phyloP scores from a whole-genome alignment of 208 protist species.

The Naegleria gruberi region DNA sequence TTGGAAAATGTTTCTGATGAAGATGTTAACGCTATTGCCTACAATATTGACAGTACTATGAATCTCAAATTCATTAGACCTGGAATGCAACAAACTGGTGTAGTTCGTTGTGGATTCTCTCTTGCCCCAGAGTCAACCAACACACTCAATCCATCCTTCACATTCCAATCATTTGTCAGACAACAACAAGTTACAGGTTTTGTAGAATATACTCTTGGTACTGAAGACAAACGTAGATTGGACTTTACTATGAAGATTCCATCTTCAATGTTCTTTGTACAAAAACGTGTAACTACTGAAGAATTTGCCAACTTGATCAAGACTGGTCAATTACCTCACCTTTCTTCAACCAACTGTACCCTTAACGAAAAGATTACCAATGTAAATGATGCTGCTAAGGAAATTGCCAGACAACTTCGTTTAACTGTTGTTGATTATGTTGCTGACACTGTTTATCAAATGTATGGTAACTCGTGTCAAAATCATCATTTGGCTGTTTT shows the following conservation, averaged over 20 bases:
- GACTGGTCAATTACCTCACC: background rate
- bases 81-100: background rate
- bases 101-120: background rate
- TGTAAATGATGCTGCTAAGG: background rate
- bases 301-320: background rate
- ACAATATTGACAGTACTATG: background rate
- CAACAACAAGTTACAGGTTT: background rate
- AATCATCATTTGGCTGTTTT: background rate
- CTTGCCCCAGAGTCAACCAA: background rate
- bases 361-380: background rate
- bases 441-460: background rate
- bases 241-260: background rate
- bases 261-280: background rate
- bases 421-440: background rate
- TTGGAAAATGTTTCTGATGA: background rate
- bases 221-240: background rate
- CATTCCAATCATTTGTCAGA: background rate
- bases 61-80: conserved; percentile 3
- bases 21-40: background rate
- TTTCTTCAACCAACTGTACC: background rate
- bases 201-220: background rate
- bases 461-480: conserved; percentile 16
- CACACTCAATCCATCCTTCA: background rate
- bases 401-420: background rate
- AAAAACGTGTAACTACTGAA: background rate